A percentile compares a stretch with the other conserved stretches of the same genome.
Conservation (phyloP, 2,329 filamentous ascomycete genomes). For the Elsinoe perseae region DNA sequence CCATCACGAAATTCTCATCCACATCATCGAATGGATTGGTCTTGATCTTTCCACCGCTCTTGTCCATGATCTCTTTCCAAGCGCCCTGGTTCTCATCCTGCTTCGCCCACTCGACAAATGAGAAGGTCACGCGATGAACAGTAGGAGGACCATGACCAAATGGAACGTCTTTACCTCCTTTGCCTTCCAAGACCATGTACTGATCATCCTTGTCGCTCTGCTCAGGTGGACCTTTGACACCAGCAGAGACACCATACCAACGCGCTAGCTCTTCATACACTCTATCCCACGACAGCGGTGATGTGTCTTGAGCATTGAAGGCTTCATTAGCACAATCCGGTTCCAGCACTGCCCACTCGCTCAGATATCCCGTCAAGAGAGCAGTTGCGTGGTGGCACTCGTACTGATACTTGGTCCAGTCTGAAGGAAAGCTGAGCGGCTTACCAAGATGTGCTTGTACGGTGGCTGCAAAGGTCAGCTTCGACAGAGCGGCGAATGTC, state of each 20-base stretch:
- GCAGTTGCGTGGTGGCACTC: conserved; percentile 33
- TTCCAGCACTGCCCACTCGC: conserved; percentile 44
- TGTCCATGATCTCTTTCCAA: conserved; percentile 39
- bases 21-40: conserved; percentile 39
- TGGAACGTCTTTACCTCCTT: conserved; percentile 9
- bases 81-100: conserved; percentile 37
- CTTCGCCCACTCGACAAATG: conserved; percentile 41
- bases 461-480: conserved; percentile 27
- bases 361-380: conserved; percentile 43
- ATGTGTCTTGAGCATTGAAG: conserved; percentile 45
- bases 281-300: conserved; percentile 40
- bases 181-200: conserved; percentile 10
- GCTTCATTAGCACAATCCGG: conserved; percentile 36
- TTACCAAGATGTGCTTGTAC: conserved; percentile 38
- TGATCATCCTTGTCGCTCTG: conserved; percentile 11
- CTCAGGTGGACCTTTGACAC: conserved; percentile 7
- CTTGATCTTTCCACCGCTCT: conserved; percentile 20
- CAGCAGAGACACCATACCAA: conserved; percentile 36
- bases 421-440: conserved; percentile 38
- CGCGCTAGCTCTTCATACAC: conserved; percentile 42
- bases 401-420: conserved; percentile 39
- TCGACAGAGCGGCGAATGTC: not conserved
- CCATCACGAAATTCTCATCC: conserved; percentile 41
- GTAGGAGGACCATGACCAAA: conserved; percentile 39
- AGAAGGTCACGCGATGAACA: conserved; percentile 35